These are phyloP conservation scores for Collybia nuda DNA, from an alignment of 768 basidiomycete genomes.

Conservation along the genomic window DNA sequence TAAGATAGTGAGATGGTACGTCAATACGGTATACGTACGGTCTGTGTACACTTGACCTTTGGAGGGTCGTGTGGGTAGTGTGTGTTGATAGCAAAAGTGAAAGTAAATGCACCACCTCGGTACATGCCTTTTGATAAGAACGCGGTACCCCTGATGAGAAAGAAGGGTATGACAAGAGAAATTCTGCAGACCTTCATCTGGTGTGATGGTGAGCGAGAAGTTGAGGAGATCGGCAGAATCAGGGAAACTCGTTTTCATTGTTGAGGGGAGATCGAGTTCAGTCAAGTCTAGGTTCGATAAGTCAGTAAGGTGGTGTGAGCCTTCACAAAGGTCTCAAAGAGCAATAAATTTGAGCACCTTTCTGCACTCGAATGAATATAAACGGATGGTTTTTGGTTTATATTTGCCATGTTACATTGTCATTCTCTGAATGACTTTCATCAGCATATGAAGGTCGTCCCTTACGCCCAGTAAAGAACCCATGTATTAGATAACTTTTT, in stretches of 20 bases:
- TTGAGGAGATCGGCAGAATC: slow-evolving; percentile 94
- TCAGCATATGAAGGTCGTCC: no score
- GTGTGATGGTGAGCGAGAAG: slow-evolving; percentile 92
- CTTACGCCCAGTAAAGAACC: no score
- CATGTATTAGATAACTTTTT: no score
- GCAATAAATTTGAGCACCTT: slow-evolving; percentile 58
- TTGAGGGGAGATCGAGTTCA: slow-evolving; percentile 91
- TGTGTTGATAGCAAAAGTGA: slow-evolving; percentile 94
- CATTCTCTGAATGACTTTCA: no score
- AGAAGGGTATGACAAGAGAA: neutral
- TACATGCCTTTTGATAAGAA: slow-evolving; percentile 78
- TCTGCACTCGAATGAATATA: slow-evolving; percentile 99
- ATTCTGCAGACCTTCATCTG: slow-evolving; percentile 81
- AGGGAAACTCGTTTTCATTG: slow-evolving; percentile 94
- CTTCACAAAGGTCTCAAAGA: neutral
- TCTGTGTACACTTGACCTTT: slow-evolving; percentile 97
- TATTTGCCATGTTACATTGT: no score
- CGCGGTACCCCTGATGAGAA: slow-evolving; percentile 2
- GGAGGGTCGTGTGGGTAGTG: slow-evolving; percentile 99
- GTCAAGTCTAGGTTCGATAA: slow-evolving; percentile 70
- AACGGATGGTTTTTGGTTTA: no score
- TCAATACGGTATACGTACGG: slow-evolving; percentile 49
- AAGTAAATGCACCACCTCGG: slow-evolving; percentile 89
- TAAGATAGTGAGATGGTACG: slow-evolving; percentile 6
- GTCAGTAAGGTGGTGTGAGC: neutral